Evolutionary conservation across 768 basidiomycete genomes (phyloP), one percentile per base, ranked within the genome.

Genomic region (Tylopilus sp.): DNA sequence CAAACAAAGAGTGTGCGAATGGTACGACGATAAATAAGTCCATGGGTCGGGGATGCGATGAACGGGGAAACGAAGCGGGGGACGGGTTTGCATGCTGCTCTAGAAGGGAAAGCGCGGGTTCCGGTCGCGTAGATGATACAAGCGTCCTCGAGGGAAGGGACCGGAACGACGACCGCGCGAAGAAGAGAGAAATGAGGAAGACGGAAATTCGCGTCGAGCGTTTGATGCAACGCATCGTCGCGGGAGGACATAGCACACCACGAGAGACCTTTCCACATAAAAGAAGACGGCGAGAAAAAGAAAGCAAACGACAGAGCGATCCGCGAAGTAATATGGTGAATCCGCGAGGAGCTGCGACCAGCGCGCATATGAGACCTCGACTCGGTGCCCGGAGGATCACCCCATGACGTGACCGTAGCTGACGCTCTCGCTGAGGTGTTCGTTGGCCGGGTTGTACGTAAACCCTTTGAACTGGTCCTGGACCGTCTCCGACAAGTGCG

Each of bases 381-480:
- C 31, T 38, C 43, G 31, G 12, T 19, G n/a, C 10, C 36, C 10
- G 19, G 11, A 21, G 11, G 22, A 52, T 58, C 56, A 72, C 17
- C 70, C 68, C 67, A 70, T 71, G 53, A 52, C 68, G 42, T 72
- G 63, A 34, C 69, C 56, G 57, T 87, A 89, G 71, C 77, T 87
- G 63, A 86, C 87, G 64, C 89, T 91, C 74, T 89, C 89, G 70
- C 87, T 87, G 63, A 91, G 79, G 62, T 91, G 86, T 61, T 90
- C 88, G 67, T 88, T 89, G 22, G 83, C 83, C 1, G 89, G 88
- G 68, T 91, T 91, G 69, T 92, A 92, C 6, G 90, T 92, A 73
- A 93, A 93, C 25, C 90, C 90, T 62, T 80, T 77, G 80, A 98
- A 98, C 69, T 95, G 92, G 63, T 94, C 92, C 69, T 99, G 96